Base-by-base conservation (phyloP, 192 early-diverging fungal species). In the Coemansia sp. region DNA sequence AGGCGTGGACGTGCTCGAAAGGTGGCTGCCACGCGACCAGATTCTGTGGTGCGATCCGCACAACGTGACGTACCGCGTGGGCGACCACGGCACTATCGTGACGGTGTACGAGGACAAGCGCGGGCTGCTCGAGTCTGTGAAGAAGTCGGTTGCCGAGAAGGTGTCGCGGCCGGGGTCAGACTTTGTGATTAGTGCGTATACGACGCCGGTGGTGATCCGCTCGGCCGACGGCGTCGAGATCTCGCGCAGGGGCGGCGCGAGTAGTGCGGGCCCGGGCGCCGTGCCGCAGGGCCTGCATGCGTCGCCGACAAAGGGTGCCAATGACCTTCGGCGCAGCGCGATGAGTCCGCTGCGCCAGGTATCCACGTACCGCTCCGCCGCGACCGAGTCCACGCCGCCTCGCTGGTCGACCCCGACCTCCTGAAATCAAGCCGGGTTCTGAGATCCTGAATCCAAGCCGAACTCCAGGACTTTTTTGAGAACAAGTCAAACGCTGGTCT, bases 41-140 rank as follows among this genome's bases (percentile, higher is more conserved):
- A 82, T 88, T 33, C 62, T 90, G 12, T 90, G 88, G 88, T 83
- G 87, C 45, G 88, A 90, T 54, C 88, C 88, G 24, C 84, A 84
- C 64, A 78, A 69, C 31, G 88, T 90, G 24, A 84, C 88, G 2
- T 90, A 87, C 74, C 78, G 87, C 6, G 80, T 87, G 35, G 87
- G 88, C 28, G 88, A 90, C 60, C 83, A 87, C 56, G 86, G 87
- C n/a, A 73, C 81, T 16, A 81, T 88, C 53, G 81, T 81, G 65
- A 84, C 84, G 7, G 57, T 90, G 24, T 90, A 81, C 64, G 83
- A 88, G 62, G 86, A 87, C 56, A 81, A 81, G 65, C 60, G 65
- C 18, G 69, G 61, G 19, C 31, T 78, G 27, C 28, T 78, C 21
- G 75, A 78, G 49, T 58, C 65, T 30, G 68, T 78, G 22, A 78